Evolutionary conservation across 2,329 filamentous ascomycete species (phyloP).

Genomic region (Aspergillus sp.): DNA sequence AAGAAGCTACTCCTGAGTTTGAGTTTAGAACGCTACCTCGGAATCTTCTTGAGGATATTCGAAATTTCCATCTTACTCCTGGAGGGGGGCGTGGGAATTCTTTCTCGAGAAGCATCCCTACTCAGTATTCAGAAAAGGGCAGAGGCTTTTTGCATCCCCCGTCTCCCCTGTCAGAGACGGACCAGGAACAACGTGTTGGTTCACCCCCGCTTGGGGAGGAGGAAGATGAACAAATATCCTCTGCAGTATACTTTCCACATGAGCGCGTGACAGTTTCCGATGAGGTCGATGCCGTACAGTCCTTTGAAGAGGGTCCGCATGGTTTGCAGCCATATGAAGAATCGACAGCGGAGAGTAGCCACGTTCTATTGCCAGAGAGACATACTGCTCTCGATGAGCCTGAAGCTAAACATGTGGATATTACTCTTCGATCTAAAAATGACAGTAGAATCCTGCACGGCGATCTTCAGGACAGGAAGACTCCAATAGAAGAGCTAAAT

Average conservation of each 20-base stretch:
- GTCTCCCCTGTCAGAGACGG: conserved; percentile 23
- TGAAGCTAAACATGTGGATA: conserved; percentile 57
- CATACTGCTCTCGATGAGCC: conserved; percentile 25
- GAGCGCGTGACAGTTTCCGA: conserved; percentile 46
- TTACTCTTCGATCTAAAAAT: conserved; percentile 60
- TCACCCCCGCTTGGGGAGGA: conserved; percentile 49
- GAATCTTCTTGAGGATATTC: conserved; percentile 57
- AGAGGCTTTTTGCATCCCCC: conserved; percentile 28
- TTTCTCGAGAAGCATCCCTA: conserved; percentile 43
- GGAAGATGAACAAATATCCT: conserved; percentile 66
- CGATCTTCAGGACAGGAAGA: conserved; percentile 48
- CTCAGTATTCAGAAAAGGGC: conserved; percentile 34
- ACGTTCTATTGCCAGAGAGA: conserved; percentile 29
- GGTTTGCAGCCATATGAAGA: conserved; percentile 26
- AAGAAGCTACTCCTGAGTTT: conserved; percentile 23
- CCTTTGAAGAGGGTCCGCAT: conserved; percentile 20
- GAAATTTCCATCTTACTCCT: conserved; percentile 54
- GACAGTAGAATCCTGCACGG: conserved; percentile 62
- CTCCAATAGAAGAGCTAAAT: conserved; percentile 38
- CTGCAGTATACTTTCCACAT: conserved; percentile 65
- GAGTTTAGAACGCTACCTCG: conserved; percentile 44
- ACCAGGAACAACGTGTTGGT: conserved; percentile 21
- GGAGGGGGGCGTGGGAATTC: conserved; percentile 46
- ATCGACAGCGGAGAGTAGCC: conserved; percentile 26
- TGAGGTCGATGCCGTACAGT: conserved; percentile 25